A percentile compares a stretch with the other conserved stretches of the same genome.
phyloP scores from a whole-genome alignment of 345 rosid genomes.

The Cardiospermum halicacabum region DNA sequence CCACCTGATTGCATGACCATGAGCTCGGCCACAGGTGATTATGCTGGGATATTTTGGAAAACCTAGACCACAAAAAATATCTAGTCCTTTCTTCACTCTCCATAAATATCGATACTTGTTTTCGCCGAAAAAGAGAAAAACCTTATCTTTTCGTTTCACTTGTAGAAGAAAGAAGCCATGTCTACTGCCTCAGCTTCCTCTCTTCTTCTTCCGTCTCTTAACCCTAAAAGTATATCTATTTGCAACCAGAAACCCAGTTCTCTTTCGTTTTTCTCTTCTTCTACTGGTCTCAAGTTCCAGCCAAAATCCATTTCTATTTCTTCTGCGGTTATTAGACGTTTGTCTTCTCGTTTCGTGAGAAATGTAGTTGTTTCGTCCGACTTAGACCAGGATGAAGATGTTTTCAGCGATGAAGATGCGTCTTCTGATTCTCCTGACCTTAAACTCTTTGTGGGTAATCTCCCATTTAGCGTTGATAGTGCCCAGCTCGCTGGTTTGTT shows the following conservation, averaged over 20 bases:
- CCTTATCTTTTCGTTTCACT: conserved; percentile 28
- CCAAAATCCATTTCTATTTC: conserved; percentile 37
- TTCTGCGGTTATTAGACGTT: conserved; percentile 23
- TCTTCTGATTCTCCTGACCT: conserved; percentile 64
- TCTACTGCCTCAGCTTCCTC: conserved; percentile 58
- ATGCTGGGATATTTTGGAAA: conserved; percentile 10
- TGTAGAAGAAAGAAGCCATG: conserved; percentile 33
- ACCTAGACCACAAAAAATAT: conserved; percentile 6
- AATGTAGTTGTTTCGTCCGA: conserved; percentile 63
- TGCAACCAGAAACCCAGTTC: conserved; percentile 35
- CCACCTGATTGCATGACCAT: not conserved
- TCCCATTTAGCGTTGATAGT: conserved; percentile 82
- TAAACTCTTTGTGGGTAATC: conserved; percentile 92
- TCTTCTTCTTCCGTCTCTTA: conserved; percentile 53
- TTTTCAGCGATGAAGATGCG: conserved; percentile 35
- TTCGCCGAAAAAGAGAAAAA: conserved; percentile 3
- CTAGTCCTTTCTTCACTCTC: not conserved
- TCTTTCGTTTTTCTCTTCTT: too few relatives aligned
- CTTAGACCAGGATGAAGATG: conserved; percentile 58
- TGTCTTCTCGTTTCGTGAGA: conserved; percentile 44
- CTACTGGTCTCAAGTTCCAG: conserved; percentile 32
- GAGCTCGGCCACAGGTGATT: not conserved
- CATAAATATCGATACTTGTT: not conserved
- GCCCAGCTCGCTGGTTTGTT: conserved; percentile 86
- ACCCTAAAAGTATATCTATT: conserved; percentile 41